phyloP scores from a whole-genome alignment of 148 eudicot genomes.

The Rhododendron ovatum region DNA sequence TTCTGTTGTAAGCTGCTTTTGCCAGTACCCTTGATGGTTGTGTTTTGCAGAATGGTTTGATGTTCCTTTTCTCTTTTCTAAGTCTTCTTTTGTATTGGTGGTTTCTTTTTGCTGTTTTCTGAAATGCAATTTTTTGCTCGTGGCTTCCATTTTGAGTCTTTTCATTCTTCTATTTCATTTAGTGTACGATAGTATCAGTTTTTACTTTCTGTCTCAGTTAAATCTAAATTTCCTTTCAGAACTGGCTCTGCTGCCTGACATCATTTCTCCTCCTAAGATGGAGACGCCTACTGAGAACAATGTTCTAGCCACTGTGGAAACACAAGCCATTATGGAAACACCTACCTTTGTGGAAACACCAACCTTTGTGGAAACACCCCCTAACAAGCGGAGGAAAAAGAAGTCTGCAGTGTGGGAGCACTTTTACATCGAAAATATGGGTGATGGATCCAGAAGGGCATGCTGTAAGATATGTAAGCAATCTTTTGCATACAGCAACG shows the following conservation, averaged over 20 bases:
- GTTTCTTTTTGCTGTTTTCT: neutral
- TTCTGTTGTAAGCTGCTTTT: neutral
- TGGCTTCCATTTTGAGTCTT: neutral
- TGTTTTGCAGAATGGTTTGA: neutral
- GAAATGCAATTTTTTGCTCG: neutral
- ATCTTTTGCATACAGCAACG: slow-evolving; percentile 68
- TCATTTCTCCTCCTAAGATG: slow-evolving; percentile 10
- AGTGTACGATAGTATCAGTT: neutral
- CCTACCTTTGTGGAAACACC: slow-evolving; percentile 5
- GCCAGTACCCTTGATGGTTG: neutral
- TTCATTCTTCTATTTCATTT: neutral
- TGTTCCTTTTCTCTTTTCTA: neutral
- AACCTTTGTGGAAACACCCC: slow-evolving; percentile 16
- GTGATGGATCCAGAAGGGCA: slow-evolving; percentile 58
- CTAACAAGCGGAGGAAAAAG: slow-evolving; percentile 49
- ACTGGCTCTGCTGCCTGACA: slow-evolving; percentile 1
- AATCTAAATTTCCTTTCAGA: neutral
- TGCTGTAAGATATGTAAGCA: slow-evolving; percentile 61
- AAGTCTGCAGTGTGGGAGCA: slow-evolving; percentile 74
- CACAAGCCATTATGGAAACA: slow-evolving; percentile 9
- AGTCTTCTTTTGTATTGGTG: neutral
- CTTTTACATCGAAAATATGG: slow-evolving; percentile 52
- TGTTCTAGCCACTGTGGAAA: slow-evolving; percentile 1
- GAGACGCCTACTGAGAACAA: slow-evolving; percentile 16
- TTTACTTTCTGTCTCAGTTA: neutral